Evolutionary conservation across 2,329 filamentous ascomycete genomes (phyloP).

Genomic region (Aspergillus pseudoglaucus): DNA sequence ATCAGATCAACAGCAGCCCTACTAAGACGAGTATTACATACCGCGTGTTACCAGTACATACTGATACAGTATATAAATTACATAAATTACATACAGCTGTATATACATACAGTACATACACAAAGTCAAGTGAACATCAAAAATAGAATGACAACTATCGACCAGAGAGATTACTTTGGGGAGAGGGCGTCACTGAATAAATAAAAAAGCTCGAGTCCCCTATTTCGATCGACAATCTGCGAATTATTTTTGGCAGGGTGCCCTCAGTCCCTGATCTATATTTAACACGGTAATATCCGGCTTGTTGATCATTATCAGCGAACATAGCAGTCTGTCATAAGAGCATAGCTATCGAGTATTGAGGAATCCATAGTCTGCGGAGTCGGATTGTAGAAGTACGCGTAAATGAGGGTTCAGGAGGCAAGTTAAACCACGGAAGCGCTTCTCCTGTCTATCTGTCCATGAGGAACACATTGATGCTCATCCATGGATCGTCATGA

Average conservation of each 20-base stretch:
- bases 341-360: too few relatives aligned
- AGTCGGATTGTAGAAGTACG: too few relatives aligned
- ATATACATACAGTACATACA: background rate
- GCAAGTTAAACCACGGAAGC: too few relatives aligned
- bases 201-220: background rate
- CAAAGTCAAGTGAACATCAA: background rate
- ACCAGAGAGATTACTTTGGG: too few relatives aligned
- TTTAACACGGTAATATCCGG: background rate
- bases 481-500: background rate
- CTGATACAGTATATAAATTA: background rate
- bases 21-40: background rate
- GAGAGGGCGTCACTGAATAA: background rate
- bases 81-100: background rate
- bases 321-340: background rate
- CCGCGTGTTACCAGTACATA: background rate
- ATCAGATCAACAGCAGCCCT: background rate
- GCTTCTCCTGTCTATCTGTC: background rate
- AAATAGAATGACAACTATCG: background rate
- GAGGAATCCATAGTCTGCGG: too few relatives aligned
- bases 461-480: background rate
- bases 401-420: too few relatives aligned
- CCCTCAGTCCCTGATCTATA: background rate
- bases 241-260: background rate
- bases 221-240: background rate
- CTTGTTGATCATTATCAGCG: background rate